phyloP scores from a whole-genome alignment of 306 rosid genomes.

The Cicer bijugum region DNA sequence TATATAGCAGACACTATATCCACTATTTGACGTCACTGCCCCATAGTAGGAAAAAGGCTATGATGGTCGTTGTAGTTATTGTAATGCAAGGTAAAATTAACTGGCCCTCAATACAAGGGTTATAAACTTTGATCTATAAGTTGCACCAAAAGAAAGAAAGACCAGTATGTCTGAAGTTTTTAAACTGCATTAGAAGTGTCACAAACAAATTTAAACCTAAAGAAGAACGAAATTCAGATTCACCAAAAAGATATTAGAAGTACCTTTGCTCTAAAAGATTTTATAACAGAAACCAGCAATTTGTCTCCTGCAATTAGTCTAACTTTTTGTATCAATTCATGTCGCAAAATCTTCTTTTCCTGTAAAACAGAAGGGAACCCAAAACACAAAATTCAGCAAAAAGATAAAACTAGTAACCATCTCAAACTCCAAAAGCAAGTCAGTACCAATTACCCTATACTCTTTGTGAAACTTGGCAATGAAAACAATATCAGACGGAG shows the following conservation, averaged over 20 bases:
- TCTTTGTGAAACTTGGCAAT: constrained; percentile 61
- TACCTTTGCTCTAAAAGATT: constrained; percentile 68
- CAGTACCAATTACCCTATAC: constrained; percentile 55
- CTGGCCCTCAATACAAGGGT: background rate
- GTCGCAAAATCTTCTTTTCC: constrained; percentile 68
- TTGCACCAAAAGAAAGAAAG: background rate
- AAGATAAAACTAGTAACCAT: background rate
- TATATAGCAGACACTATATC: no score
- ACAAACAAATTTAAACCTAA: constrained; percentile 8
- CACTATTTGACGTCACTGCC: no score
- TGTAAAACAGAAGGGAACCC: constrained; percentile 40
- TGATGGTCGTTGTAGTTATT: background rate
- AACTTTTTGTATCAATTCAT: constrained; percentile 61
- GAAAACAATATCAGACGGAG: constrained; percentile 49
- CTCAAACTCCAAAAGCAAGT: constrained; percentile 14
- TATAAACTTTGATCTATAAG: background rate
- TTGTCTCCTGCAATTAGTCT: constrained; percentile 77
- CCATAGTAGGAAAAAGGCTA: background rate
- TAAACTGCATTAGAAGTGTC: constrained; percentile 21
- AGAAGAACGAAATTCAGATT: background rate
- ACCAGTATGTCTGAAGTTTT: background rate
- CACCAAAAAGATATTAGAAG: constrained; percentile 5
- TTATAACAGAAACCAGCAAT: constrained; percentile 61
- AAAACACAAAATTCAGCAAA: background rate
- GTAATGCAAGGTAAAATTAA: constrained; percentile 20